Percentiles rank a stretch among this genome's conserved stretches.
phyloP scores from a whole-genome alignment of 2,329 filamentous ascomycete species.

The Ustulina deusta region DNA sequence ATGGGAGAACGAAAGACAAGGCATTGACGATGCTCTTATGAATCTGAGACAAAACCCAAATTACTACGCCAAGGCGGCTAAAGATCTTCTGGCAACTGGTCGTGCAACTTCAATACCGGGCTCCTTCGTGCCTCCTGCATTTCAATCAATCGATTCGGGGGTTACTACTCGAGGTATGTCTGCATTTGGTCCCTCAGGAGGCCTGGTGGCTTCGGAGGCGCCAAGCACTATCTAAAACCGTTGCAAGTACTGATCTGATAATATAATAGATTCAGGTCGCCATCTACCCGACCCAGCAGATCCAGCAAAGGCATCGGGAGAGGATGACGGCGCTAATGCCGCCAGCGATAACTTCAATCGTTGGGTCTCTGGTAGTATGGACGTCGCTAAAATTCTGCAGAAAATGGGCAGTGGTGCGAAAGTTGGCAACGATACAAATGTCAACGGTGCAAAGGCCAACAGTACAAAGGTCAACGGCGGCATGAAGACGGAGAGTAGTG shows the following conservation, averaged over 20 bases:
- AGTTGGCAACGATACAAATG: too few relatives aligned
- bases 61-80: neutral
- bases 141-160: neutral
- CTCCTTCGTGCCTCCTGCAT: neutral
- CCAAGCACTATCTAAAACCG: neutral
- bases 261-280: neutral
- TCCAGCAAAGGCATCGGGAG: neutral
- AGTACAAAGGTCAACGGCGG: too few relatives aligned
- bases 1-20: constrained; percentile 20
- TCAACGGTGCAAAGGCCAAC: too few relatives aligned
- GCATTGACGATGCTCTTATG: constrained; percentile 12
- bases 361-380: too few relatives aligned
- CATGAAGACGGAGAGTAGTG: neutral
- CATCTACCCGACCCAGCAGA: too few relatives aligned
- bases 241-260: neutral
- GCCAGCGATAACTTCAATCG: neutral
- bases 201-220: neutral
- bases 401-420: too few relatives aligned
- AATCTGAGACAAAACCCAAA: neutral
- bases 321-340: neutral
- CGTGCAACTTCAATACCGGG: too few relatives aligned
- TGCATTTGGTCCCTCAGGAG: neutral
- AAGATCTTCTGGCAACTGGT: too few relatives aligned
- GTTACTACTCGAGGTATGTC: neutral
- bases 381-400: too few relatives aligned